phyloP scores from a whole-genome alignment of 371 early-diverging fungal genomes.

The Mucor racemosus region DNA sequence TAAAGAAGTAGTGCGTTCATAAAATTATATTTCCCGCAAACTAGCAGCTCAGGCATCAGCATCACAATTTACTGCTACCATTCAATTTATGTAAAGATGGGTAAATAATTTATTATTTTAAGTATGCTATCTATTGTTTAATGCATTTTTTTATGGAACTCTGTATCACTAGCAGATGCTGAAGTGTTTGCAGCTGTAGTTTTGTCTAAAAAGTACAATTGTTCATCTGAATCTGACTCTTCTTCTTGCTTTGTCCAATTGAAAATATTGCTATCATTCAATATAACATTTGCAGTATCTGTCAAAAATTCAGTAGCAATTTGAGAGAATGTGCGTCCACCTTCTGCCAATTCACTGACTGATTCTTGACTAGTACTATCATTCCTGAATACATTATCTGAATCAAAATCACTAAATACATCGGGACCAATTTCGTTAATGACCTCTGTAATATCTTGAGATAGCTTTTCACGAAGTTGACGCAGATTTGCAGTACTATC shows the following conservation, averaged over 20 bases:
- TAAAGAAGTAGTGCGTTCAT: too few relatives aligned
- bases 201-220: constrained; percentile 29
- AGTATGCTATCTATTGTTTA: background rate
- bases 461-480: constrained; percentile 73
- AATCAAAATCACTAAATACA: constrained; percentile 81
- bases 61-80: too few relatives aligned
- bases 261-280: constrained; percentile 65
- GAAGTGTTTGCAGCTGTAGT: constrained; percentile 12
- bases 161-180: constrained; percentile 29
- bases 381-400: constrained; percentile 39
- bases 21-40: too few relatives aligned
- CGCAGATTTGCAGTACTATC: constrained; percentile 63
- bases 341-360: constrained; percentile 41
- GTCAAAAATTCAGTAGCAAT: constrained; percentile 46
- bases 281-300: constrained; percentile 48
- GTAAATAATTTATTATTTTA: background rate
- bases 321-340: constrained; percentile 39
- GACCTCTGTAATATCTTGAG: constrained; percentile 75
- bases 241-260: constrained; percentile 51
- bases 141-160: background rate
- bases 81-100: background rate
- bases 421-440: constrained; percentile 90
- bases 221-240: constrained; percentile 25
- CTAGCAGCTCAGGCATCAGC: too few relatives aligned
- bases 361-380: constrained; percentile 35